phyloP scores from a whole-genome alignment of 495 filamentous ascomycete species.

The Mytilinidion resinicola region DNA sequence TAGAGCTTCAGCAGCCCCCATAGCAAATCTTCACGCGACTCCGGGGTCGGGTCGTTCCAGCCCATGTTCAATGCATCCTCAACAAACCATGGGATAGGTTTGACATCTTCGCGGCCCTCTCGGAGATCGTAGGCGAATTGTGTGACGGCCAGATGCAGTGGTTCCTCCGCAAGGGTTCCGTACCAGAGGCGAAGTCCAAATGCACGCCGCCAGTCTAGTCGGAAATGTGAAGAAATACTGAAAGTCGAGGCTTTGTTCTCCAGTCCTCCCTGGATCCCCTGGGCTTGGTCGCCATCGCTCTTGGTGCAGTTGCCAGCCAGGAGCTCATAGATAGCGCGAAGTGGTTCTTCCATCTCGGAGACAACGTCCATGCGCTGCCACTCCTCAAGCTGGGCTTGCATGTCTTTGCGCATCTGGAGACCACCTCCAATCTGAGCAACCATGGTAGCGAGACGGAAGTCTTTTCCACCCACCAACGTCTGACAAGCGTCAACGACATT shows the following conservation, averaged over 20 bases:
- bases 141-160: constrained; percentile 62
- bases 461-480: constrained; percentile 59
- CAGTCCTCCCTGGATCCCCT: constrained; percentile 47
- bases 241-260: constrained; percentile 77
- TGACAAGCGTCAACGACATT: constrained; percentile 75
- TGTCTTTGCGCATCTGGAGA: constrained; percentile 55
- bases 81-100: constrained; percentile 55
- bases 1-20: constrained; percentile 82
- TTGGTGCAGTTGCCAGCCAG: constrained; percentile 77
- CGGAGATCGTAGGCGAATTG: constrained; percentile 62
- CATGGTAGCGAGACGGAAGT: constrained; percentile 77
- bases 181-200: constrained; percentile 91
- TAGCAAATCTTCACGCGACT: constrained; percentile 65
- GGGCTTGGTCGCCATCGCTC: constrained; percentile 57
- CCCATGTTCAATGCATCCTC: constrained; percentile 43
- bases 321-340: constrained; percentile 84
- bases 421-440: constrained; percentile 73
- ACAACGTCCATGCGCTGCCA: constrained; percentile 76
- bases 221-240: constrained; percentile 70
- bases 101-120: constrained; percentile 50
- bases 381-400: constrained; percentile 68
- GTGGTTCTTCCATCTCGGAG: constrained; percentile 77
- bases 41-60: constrained; percentile 46
- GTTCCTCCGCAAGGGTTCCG: constrained; percentile 57
- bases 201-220: constrained; percentile 83